Base-by-base conservation (phyloP, 805 yeast species). In the Candida saitoana region DNA sequence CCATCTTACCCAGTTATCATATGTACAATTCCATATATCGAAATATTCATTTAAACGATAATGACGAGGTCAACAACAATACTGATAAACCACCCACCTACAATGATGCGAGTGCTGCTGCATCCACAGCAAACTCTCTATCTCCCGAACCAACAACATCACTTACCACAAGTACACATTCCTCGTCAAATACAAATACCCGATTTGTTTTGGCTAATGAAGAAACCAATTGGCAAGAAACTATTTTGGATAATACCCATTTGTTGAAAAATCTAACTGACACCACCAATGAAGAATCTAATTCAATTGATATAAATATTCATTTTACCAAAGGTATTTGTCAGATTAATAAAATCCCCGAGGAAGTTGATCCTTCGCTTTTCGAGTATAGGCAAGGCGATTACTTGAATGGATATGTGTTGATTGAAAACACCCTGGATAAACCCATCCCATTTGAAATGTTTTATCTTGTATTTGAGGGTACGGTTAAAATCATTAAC, bases 301-400 rank as follows among this genome's bases (percentile, higher is more conserved):
- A 54, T 11, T 51, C 59, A 3, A 47, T 67, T 4, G 49, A 59
- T 14, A 55, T 67, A 12, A 41, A 54, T 3, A 48, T 65, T 16
- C 50, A 49, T 27, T 67, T 66, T 47, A 69, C 71, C 3, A 59
- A 62, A 36, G 63, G 63, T 9, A 57, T 66, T 14, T 61, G 70
- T 18, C 49, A 56, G 33, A 19, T 47, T 2, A 65, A 65, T 4
- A 47, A 51, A 39, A 41, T 30, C 1, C 68, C 67, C 3, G 57
- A 49, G 24, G 44, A 49, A 18, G 57, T 67, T 4, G 63, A 66
- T 40, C 60, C 63, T 5, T 56, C 60, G 43, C 42, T 54, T 18
- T 57, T 49, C 47, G 86, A 80, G 55, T 84, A 76, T 54, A 76
- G 76, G 15, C 80, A 82, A 9, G 87, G 87, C 12, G 89, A 83